phyloP scores from a whole-genome alignment of 805 yeast species.

The Zygoascus ofunaensis region DNA sequence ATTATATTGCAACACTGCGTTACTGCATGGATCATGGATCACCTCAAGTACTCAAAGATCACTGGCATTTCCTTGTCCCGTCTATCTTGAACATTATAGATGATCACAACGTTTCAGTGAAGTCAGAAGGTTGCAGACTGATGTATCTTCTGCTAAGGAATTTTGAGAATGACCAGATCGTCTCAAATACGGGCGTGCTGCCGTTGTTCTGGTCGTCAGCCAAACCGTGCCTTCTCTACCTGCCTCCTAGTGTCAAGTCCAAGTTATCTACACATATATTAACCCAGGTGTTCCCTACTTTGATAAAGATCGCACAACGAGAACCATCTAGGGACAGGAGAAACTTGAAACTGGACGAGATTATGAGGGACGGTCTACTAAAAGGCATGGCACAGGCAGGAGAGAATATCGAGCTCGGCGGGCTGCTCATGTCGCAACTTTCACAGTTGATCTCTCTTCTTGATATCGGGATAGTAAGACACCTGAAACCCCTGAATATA shows the following conservation, averaged over 20 bases:
- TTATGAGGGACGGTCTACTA: conserved; percentile 24
- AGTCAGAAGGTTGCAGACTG: conserved; percentile 19
- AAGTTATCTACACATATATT: conserved; percentile 15
- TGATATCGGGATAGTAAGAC: conserved; percentile 17
- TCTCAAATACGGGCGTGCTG: conserved; percentile 21
- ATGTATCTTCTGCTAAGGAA: conserved; percentile 8
- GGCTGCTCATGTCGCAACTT: conserved; percentile 12
- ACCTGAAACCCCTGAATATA: conserved; percentile 18
- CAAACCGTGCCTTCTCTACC: conserved; percentile 21
- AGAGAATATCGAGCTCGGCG: conserved; percentile 17
- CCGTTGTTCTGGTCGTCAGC: conserved; percentile 24
- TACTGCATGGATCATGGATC: not conserved
- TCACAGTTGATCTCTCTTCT: conserved; percentile 11
- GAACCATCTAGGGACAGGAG: not conserved
- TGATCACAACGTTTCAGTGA: conserved; percentile 19
- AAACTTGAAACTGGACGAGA: conserved; percentile 19
- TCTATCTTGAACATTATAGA: conserved; percentile 25
- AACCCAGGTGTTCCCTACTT: conserved; percentile 35
- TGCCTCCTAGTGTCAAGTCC: conserved; percentile 26
- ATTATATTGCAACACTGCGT: conserved; percentile 4
- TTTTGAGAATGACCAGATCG: conserved; percentile 7
- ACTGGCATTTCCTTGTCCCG: conserved; percentile 28
- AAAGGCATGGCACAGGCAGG: conserved; percentile 19
- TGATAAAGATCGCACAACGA: conserved; percentile 31
- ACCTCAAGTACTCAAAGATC: not conserved